Evolutionary conservation across 2,329 filamentous ascomycete species (phyloP).

Genomic region (Moelleriella libera): DNA sequence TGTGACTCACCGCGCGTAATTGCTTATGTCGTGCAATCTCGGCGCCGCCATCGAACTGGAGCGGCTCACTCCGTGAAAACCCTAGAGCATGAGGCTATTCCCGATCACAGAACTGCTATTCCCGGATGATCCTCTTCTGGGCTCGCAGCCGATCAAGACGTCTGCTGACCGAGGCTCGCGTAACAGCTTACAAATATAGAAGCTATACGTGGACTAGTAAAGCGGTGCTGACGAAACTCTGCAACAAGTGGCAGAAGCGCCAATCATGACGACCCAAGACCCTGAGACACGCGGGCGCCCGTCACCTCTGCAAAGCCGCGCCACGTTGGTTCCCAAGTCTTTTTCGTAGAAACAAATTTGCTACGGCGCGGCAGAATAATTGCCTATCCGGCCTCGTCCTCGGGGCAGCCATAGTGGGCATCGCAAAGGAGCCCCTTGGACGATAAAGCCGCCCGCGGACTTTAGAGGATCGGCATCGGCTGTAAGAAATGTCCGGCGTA

Average conservation of each 20-base stretch:
- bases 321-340: background rate
- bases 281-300: background rate
- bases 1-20: too few species aligned
- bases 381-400: too few species aligned
- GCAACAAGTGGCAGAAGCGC: background rate
- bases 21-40: too few species aligned
- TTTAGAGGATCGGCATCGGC: slow-evolving; percentile 11
- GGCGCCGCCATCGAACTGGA: too few species aligned
- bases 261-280: background rate
- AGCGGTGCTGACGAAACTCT: background rate
- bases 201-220: background rate
- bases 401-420: background rate
- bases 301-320: background rate
- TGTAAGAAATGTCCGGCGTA: slow-evolving; percentile 10
- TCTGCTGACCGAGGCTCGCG: background rate
- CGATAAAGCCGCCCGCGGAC: slow-evolving; percentile 8
- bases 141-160: background rate
- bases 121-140: too few species aligned
- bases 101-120: too few species aligned
- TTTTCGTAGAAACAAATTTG: too few species aligned
- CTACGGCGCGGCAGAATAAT: too few species aligned
- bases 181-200: background rate
- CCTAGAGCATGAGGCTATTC: too few species aligned
- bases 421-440: background rate
- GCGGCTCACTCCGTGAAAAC: too few species aligned